Conservation (phyloP, 2,329 filamentous ascomycete species). For the Nectriaceae sp. region DNA sequence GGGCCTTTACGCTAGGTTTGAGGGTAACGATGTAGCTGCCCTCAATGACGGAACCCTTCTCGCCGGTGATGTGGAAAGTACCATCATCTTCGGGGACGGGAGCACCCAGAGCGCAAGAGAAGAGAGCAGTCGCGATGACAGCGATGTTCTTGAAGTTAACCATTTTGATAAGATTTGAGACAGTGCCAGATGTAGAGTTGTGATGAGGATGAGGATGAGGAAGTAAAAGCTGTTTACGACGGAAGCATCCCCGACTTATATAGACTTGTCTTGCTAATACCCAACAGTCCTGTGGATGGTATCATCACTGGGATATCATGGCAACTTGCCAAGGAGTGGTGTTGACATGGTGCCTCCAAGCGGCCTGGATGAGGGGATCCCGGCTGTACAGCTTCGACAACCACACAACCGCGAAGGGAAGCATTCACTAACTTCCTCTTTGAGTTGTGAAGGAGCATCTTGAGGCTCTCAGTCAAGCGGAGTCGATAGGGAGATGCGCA, state of each 20-base stretch:
- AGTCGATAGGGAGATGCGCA: slow-evolving; percentile 17
- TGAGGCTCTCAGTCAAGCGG: slow-evolving; percentile 10
- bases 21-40: slow-evolving; percentile 64
- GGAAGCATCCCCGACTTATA: slow-evolving; percentile 21
- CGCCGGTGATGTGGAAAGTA: slow-evolving; percentile 2
- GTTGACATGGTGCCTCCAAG: too few relatives aligned
- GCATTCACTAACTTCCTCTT: slow-evolving; percentile 26
- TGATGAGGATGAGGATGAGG: slow-evolving; percentile 6
- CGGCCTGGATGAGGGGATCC: too few relatives aligned
- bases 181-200: neutral
- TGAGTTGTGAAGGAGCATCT: slow-evolving; percentile 9
- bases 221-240: slow-evolving; percentile 4
- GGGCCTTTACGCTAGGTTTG: slow-evolving; percentile 49
- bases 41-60: slow-evolving; percentile 29
- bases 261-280: slow-evolving; percentile 6
- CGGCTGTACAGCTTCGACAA: slow-evolving; percentile 1
- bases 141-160: slow-evolving; percentile 31
- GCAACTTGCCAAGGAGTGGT: neutral
- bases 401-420: slow-evolving; percentile 12
- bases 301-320: slow-evolving; percentile 1
- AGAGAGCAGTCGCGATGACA: slow-evolving; percentile 25
- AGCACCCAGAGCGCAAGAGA: slow-evolving; percentile 21
- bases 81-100: slow-evolving; percentile 17
- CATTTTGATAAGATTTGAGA: slow-evolving; percentile 23
- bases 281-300: slow-evolving; percentile 1